phyloP scores from a whole-genome alignment of 1,139 yeast species.

The Scheffersomyces quercinus region DNA sequence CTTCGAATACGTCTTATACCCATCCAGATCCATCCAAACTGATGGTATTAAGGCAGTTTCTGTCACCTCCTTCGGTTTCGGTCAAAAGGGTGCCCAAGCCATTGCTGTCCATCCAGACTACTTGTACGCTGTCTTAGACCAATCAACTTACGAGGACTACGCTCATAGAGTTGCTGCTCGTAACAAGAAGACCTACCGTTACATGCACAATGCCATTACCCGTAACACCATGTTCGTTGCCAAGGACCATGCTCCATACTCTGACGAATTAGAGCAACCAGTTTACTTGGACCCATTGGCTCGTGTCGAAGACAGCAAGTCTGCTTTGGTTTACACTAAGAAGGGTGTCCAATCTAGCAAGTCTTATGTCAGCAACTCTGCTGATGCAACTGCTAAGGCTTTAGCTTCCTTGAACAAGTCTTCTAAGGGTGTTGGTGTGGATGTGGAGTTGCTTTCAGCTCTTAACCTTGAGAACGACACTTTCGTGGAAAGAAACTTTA shows the following conservation, averaged over 20 bases:
- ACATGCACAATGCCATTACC: conserved; percentile 93
- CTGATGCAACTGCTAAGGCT: conserved; percentile 51
- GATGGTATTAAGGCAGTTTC: conserved; percentile 98
- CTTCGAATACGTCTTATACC: conserved; percentile 87
- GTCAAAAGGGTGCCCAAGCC: conserved; percentile 99
- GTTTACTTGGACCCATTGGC: conserved; percentile 97
- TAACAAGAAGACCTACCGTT: conserved; percentile 89
- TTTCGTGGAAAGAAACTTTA: conserved; percentile 89
- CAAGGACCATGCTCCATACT: conserved; percentile 91
- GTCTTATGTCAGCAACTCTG: conserved; percentile 35
- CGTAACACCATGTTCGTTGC: conserved; percentile 90
- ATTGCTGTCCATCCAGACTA: conserved; percentile 90
- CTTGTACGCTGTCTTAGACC: conserved; percentile 79
- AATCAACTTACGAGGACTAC: conserved; percentile 67
- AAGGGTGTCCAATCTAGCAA: conserved; percentile 38
- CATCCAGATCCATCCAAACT: conserved; percentile 90
- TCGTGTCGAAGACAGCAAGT: conserved; percentile 63
- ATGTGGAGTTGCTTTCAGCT: conserved; percentile 84
- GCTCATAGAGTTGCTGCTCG: conserved; percentile 71
- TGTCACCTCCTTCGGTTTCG: conserved; percentile 96
- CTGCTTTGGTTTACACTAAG: conserved; percentile 49
- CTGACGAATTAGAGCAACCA: conserved; percentile 79
- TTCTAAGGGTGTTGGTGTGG: conserved; percentile 89
- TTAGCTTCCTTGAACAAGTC: conserved; percentile 48
- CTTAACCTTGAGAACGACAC: conserved; percentile 85